A percentile compares a stretch with the other conserved stretches of the same genome.
Conservation (phyloP, 208 protist genomes). For the Trypanosoma brucei region DNA sequence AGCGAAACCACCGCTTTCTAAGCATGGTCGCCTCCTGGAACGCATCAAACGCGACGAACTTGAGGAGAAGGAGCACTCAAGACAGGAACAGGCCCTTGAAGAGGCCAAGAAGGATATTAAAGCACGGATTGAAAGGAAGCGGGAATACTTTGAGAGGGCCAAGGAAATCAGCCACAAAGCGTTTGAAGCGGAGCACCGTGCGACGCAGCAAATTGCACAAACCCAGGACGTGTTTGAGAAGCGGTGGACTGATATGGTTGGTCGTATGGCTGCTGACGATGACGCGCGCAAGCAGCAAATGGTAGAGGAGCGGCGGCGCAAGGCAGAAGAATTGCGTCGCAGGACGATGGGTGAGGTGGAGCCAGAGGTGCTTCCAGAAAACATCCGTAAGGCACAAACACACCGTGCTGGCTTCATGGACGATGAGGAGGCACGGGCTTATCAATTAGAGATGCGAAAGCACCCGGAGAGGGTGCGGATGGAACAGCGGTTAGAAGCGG, state of each 20-base stretch:
- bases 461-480: slow-evolving; percentile 44
- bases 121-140: slow-evolving; percentile 34
- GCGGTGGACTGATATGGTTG: slow-evolving; percentile 50
- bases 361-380: slow-evolving; percentile 1
- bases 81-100: slow-evolving; percentile 39
- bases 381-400: slow-evolving; percentile 28
- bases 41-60: slow-evolving; percentile 27
- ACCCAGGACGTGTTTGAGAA: slow-evolving; percentile 71
- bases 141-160: slow-evolving; percentile 42
- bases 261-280: slow-evolving; percentile 22
- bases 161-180: slow-evolving; percentile 32
- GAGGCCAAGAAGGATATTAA: slow-evolving; percentile 28
- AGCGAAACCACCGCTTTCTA: slow-evolving; percentile 29
- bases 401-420: slow-evolving; percentile 52
- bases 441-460: slow-evolving; percentile 56
- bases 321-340: slow-evolving; percentile 1
- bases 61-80: slow-evolving; percentile 26
- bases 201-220: slow-evolving; percentile 36
- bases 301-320: slow-evolving; percentile 9
- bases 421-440: slow-evolving; percentile 53
- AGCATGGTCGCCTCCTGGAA: slow-evolving; percentile 41
- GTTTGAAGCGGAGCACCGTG: slow-evolving; percentile 24
- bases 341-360: background rate
- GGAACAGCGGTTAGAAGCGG: slow-evolving; percentile 35
- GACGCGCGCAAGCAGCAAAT: slow-evolving; percentile 20